These are phyloP conservation scores for Ammopiptanthus mongolicus DNA, from an alignment of 306 rosid species.

Conservation along the genomic window DNA sequence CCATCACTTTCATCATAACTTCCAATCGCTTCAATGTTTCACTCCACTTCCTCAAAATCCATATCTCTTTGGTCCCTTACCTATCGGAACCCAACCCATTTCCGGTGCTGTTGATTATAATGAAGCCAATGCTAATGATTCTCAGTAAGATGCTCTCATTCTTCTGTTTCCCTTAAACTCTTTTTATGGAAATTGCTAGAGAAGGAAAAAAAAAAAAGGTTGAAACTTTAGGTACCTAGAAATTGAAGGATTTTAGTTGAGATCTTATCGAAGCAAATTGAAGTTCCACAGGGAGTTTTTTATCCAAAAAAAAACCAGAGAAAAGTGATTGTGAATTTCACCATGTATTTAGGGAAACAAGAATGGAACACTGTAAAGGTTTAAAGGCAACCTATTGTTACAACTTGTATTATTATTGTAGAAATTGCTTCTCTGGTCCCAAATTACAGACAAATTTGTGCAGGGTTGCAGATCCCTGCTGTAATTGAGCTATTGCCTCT, in stretches of 20 bases:
- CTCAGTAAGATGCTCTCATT: too few species aligned
- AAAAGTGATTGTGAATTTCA: conserved; percentile 5
- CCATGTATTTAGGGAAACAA: background rate
- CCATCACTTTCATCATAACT: too few species aligned
- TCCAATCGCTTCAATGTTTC: too few species aligned
- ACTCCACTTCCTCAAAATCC: too few species aligned
- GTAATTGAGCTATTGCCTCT: background rate
- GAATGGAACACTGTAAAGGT: background rate
- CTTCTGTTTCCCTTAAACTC: too few species aligned
- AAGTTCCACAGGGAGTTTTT: background rate
- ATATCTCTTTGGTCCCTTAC: too few species aligned
- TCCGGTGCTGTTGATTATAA: too few species aligned
- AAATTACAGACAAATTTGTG: background rate
- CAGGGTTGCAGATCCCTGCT: background rate
- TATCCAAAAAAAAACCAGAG: background rate
- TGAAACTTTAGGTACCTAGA: background rate
- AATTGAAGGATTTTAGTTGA: background rate
- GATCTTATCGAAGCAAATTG: background rate
- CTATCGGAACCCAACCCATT: too few species aligned
- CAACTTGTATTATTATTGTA: background rate
- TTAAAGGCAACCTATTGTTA: background rate
- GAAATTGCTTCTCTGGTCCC: background rate
- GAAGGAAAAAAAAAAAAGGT: background rate
- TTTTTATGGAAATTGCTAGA: background rate
- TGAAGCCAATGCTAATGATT: too few species aligned